Evolutionary conservation across 371 early-diverging fungal species (phyloP), one percentile per base, ranked within the genome.

Genomic region (Dinochytrium kinnereticum): DNA sequence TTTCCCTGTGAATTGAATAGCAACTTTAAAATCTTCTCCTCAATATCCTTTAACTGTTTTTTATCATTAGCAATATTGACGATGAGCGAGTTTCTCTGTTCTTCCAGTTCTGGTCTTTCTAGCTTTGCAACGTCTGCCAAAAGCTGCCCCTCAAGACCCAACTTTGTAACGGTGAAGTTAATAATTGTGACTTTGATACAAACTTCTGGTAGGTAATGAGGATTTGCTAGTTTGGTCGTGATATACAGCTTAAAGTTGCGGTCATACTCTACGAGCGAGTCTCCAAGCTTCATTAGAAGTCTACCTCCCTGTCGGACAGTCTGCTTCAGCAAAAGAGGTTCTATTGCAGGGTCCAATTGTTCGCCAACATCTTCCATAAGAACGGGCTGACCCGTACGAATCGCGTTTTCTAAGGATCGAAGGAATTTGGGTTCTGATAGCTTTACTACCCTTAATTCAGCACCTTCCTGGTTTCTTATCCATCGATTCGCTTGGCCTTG

Each of bases 151-250:
- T 86, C 85, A 30, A 88, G 76, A 39, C 88, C 88, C 15, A 75
- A 51, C 39, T 82, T 81, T 5, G 88, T 88, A 44, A 88, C 88
- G 19, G 86, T 88, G 70, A 88, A 88, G 80, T 88, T 88, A 69
- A 88, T 88, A 66, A 88, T 82, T 0, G 88, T 88, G 39, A 86
- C 86, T 74, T 87, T 85, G 75, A 87, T 87, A 75, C 87, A 87
- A 15, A 87, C 84, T 71, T 88, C 88, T 2, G 88, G 88, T 0
- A 88, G 75, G 72, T 88, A 88, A 71, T 88, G 88, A 2, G 88
- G 88, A 68, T 88, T 88, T 24, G 86, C 69, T 1, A 88, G 80
- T 69, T 88, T 88, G 21, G 88, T 86, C 0, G 87, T 87, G 33
- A 87, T 87, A 59, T 81, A 87, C 30, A 87, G 82, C 70, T 85